A percentile compares a stretch with the other conserved stretches of the same genome.
Evolutionary conservation across 2,329 filamentous ascomycete species (phyloP).

Genomic region (Emergomyces pasteurianus): DNA sequence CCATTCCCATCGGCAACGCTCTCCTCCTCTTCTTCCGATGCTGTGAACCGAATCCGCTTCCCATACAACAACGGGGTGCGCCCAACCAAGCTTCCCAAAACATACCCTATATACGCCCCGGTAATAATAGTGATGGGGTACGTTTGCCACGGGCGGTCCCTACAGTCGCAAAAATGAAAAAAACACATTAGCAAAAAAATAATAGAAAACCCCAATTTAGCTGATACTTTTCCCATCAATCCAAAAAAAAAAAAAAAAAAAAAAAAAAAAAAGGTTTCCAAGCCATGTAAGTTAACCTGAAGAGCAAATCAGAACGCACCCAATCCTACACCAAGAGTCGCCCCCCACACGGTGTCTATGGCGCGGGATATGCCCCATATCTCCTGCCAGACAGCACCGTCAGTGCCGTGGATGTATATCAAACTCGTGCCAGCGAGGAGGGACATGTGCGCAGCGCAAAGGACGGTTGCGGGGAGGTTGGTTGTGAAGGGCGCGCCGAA

Average conservation of each 20-base stretch:
- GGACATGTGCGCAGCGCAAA: conserved; percentile 71
- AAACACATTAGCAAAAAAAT: neutral
- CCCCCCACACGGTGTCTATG: conserved; percentile 75
- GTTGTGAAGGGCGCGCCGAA: conserved; percentile 86
- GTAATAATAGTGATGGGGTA: conserved; percentile 89
- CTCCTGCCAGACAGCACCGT: conserved; percentile 56
- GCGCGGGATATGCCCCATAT: conserved; percentile 58
- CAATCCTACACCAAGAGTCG: conserved; percentile 60
- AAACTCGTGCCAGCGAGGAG: conserved; percentile 67
- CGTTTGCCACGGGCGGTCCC: conserved; percentile 95
- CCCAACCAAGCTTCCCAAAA: conserved; percentile 41
- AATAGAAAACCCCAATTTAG: neutral
- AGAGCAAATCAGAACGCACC: too few relatives aligned
- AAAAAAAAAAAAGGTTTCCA: too few relatives aligned
- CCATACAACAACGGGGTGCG: conserved; percentile 23
- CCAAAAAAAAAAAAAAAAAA: too few relatives aligned
- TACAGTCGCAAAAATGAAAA: conserved; percentile 15
- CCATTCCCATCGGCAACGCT: neutral
- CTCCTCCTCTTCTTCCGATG: conserved; percentile 11
- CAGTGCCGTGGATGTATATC: conserved; percentile 75
- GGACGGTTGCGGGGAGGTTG: conserved; percentile 63
- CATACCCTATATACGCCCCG: conserved; percentile 69
- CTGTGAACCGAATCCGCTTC: conserved; percentile 23
- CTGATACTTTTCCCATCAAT: neutral
- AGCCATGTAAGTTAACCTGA: too few relatives aligned